Evolutionary conservation across 331 rosid genomes (phyloP), one percentile per base, ranked within the genome.

Genomic region (Acacia concinna): DNA sequence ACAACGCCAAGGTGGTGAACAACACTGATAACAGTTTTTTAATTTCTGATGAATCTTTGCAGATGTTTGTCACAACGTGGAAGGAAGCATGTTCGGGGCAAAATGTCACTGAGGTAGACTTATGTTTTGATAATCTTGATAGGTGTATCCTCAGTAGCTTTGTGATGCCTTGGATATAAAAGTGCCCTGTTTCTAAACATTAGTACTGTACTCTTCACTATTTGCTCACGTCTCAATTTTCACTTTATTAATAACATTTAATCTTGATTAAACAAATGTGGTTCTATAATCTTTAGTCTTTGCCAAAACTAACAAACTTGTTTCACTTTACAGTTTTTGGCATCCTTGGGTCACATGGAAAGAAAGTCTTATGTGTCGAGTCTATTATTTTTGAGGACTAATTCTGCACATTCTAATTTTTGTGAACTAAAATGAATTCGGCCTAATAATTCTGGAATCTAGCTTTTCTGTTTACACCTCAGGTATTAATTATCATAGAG

Each of bases 31-130:
- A 49, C 74, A 64, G 86, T 70, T 78, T 84, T 86, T 69, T 85
- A 38, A 81, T 92, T 18, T 0, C 85, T 68, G 27, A 83, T 49
- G 83, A 84, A 41, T 51, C 91, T 81, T 75, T 88, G 87, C 86
- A 81, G 84, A 86, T 80, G 85, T 94, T 92, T 75, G 82, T 92
- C 78, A 54, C 88, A 75, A 90, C 92, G 7, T 92, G 97, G 98
- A 91, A 91, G 90, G 94, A 89, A 62, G 83, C 89, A 47, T 94
- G 98, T 84, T 40, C 8, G 30, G 86, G 85, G 74, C 78, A 76
- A 72, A 75, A 47, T 2, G 86, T 83, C 78, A 49, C 75, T 3
- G 87, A 89, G 97, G 98, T 94, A 84, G 67, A 90, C 78, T 71
- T 60, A 40, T 79, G 71, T 80, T 46, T 63, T 37, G 63, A 15